Base-by-base conservation (phyloP, 306 rosid species). In the Trichosanthes truncata region DNA sequence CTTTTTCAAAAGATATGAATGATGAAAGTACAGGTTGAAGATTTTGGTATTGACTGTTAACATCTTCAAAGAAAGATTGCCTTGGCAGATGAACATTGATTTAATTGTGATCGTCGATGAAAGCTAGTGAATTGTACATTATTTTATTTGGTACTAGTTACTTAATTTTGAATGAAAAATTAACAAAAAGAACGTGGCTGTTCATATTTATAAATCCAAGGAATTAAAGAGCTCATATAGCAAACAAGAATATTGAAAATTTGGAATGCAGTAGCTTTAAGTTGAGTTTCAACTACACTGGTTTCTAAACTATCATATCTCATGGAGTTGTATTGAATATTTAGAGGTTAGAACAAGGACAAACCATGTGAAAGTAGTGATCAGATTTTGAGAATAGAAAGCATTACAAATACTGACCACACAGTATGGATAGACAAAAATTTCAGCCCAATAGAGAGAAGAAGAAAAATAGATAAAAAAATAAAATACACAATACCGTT, bases 331-430 rank as follows among this genome's bases (percentile, higher is more conserved):
- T 36, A 18, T 15, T 9, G 25, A 40, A 68, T 41, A 68, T 10
- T 71, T 71, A 45, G 36, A 66, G 26, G 76, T 73, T 73, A 73
- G 60, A 73, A 73, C 60, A 73, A 73, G 78, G 14, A 49, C 25
- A 74, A 74, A 74, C 29, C 41, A 49, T 29, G 46, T 51, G 59
- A 17, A 72, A 25, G 60, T 25, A 72, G 77, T 12, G 77, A 11
- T 72, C 77, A 72, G 57, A 45, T 14, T 72, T 45, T 45, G 6
- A 46, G 21, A 72, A 48, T 18, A 73, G 6, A 73, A 48, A 45
- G 41, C 35, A 73, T 71, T 71, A 41, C 77, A 71, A 49, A 57
- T 43, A 25, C 35, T 71, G 31, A 71, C 57, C 35, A 48, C 56
- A 73, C 26, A 48, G n/a, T 73, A 26, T 26, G 78, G 26, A 73